Evolutionary conservation across 768 basidiomycete species (phyloP).

Genomic region (Trametes cubensis): DNA sequence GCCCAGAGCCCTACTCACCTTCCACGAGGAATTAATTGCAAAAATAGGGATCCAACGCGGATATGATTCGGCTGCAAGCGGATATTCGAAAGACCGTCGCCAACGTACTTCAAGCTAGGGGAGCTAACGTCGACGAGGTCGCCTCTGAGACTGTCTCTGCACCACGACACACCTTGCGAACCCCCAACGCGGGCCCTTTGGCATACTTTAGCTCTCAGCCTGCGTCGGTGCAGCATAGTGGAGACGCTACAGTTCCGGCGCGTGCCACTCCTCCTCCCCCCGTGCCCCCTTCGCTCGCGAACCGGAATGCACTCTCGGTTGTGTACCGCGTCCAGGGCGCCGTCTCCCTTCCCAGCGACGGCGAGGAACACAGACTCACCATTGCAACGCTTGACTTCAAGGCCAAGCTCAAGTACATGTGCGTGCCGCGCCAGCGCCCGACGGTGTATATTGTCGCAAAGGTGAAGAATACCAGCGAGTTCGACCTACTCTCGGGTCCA

Average conservation of each 20-base stretch:
- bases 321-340: conserved; percentile 54
- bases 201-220: neutral
- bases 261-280: neutral
- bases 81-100: no score
- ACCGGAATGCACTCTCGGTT: conserved; percentile 54
- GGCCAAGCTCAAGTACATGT: conserved; percentile 48
- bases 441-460: conserved; percentile 49
- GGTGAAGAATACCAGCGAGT: conserved; percentile 61
- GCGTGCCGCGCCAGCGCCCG: conserved; percentile 52
- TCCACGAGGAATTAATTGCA: neutral
- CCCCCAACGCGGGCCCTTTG: no score
- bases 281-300: no score
- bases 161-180: no score
- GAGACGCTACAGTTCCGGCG: neutral
- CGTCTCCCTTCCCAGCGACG: conserved; percentile 57
- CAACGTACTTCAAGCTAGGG: no score
- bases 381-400: conserved; percentile 53
- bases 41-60: neutral
- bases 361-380: conserved; percentile 54
- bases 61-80: no score
- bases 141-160: no score
- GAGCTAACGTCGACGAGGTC: no score
- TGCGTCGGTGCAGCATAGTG: no score
- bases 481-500: conserved; percentile 55
- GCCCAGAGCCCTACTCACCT: neutral